Conservation (phyloP, 768 basidiomycete genomes). For the Tricholoma furcatifolium region DNA sequence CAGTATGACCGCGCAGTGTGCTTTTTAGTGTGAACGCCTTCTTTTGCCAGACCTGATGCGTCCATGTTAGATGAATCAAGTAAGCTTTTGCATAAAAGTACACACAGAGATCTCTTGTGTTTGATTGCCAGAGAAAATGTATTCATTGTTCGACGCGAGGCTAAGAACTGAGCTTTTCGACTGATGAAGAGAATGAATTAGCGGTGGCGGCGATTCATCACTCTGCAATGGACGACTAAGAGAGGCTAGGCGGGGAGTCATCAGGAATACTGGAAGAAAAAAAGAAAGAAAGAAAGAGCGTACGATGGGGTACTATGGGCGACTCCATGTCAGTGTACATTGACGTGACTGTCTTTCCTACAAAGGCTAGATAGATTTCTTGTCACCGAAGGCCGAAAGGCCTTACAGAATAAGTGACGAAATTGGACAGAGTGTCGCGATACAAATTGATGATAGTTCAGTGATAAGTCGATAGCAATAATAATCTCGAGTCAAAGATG, state of each 20-base stretch:
- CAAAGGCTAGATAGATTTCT: no score
- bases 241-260: constrained; percentile 41
- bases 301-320: constrained; percentile 25
- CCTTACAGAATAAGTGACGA: no score
- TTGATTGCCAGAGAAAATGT: constrained; percentile 86
- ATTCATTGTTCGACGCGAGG: constrained; percentile 64
- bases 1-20: constrained; percentile 77
- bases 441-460: no score
- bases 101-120: constrained; percentile 72
- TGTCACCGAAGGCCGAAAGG: no score
- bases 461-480: no score
- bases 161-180: constrained; percentile 69
- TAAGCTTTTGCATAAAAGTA: background rate
- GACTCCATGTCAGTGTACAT: background rate
- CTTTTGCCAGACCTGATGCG: constrained; percentile 80
- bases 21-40: constrained; percentile 64
- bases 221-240: constrained; percentile 55
- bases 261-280: constrained; percentile 1
- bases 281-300: constrained; percentile 3
- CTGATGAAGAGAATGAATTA: constrained; percentile 72
- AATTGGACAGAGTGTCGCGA: no score
- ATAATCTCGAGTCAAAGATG: no score
- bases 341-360: no score
- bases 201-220: constrained; percentile 40
- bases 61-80: background rate